phyloP scores from a whole-genome alignment of 345 rosid genomes.

The Lumnitzera littorea region DNA sequence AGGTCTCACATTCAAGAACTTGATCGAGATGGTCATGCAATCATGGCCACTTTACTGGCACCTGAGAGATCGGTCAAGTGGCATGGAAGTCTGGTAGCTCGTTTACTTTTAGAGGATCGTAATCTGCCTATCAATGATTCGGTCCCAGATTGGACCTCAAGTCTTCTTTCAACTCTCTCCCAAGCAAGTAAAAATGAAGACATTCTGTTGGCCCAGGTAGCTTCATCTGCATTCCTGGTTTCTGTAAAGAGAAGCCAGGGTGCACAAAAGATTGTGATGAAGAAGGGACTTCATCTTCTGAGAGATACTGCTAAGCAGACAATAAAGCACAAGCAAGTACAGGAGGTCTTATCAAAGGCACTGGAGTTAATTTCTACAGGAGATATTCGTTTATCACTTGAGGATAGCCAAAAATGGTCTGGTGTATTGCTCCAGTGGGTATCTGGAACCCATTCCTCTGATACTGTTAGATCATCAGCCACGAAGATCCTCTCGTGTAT shows the following conservation, averaged over 20 bases:
- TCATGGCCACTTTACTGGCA: slow-evolving; percentile 81
- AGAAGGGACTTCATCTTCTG: slow-evolving; percentile 81
- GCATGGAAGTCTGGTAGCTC: slow-evolving; percentile 96
- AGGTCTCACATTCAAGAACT: slow-evolving; percentile 83
- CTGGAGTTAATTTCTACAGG: slow-evolving; percentile 63
- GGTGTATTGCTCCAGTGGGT: slow-evolving; percentile 79
- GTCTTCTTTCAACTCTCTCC: slow-evolving; percentile 74
- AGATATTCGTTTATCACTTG: slow-evolving; percentile 62
- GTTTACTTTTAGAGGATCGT: slow-evolving; percentile 74
- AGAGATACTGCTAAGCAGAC: slow-evolving; percentile 71
- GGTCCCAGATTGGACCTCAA: slow-evolving; percentile 87
- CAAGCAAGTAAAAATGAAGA: slow-evolving; percentile 84
- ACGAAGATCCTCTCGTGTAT: slow-evolving; percentile 69
- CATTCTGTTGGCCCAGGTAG: slow-evolving; percentile 66
- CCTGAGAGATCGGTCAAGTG: slow-evolving; percentile 99
- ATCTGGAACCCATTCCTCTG: slow-evolving; percentile 54
- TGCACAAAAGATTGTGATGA: slow-evolving; percentile 60
- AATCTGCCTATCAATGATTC: slow-evolving; percentile 75
- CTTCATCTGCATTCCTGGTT: slow-evolving; percentile 78
- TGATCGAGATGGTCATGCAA: slow-evolving; percentile 81
- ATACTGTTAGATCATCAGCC: slow-evolving; percentile 58
- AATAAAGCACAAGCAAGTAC: slow-evolving; percentile 54
- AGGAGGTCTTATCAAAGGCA: slow-evolving; percentile 85
- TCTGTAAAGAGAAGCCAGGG: slow-evolving; percentile 74
- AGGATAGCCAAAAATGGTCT: slow-evolving; percentile 94